Base-by-base conservation (phyloP, 345 rosid species). In the Salix brachista region DNA sequence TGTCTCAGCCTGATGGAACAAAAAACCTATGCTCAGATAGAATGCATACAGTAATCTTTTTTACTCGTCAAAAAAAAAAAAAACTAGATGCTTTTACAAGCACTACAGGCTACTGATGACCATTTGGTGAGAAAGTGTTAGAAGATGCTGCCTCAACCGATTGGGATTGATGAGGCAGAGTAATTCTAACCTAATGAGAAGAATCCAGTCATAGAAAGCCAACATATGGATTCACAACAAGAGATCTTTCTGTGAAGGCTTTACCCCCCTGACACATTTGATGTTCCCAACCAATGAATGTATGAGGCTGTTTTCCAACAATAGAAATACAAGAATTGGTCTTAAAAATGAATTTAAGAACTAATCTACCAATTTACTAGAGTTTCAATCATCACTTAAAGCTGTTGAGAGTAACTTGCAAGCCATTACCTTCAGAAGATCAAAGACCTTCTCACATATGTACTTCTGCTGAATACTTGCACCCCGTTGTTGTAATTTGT, bases 401-500 rank as follows among this genome's bases (percentile, higher is more conserved):
- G 26, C 36, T 66, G 26, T 37, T 19, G 23, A 28, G 26, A 39
- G 75, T 8, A 64, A 65, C 36, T 12, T 14, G 18, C 4, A 36
- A 32, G 23, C 32, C 36, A 28, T 8, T 44, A 95, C 97, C 97
- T 95, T 95, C 16, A 93, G 90, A 83, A 95, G 97, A 90, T 95
- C 99, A 39, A 95, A 93, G 76, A 93, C 97, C 88, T 93, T 96
- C 83, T 93, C 98, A 0, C 94, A 96, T 41, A 93, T 82, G 82
- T 93, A 96, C 80, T 93, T 96, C 82, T 96, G 99, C 77, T 91
- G 99, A 83, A 93, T 88, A 74, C 82, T 96, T 39, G 98, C 99
- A 70, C 98, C 94, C 36, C 98, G 83, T 82, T 96, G 98, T 69
- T 96, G 99, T 81, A 96, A 82, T 86, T 96, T 96, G 82, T 96